These are phyloP conservation scores for Neopestalotiopsis rosae DNA, from an alignment of 2,329 filamentous ascomycete species.

Conservation along the genomic window DNA sequence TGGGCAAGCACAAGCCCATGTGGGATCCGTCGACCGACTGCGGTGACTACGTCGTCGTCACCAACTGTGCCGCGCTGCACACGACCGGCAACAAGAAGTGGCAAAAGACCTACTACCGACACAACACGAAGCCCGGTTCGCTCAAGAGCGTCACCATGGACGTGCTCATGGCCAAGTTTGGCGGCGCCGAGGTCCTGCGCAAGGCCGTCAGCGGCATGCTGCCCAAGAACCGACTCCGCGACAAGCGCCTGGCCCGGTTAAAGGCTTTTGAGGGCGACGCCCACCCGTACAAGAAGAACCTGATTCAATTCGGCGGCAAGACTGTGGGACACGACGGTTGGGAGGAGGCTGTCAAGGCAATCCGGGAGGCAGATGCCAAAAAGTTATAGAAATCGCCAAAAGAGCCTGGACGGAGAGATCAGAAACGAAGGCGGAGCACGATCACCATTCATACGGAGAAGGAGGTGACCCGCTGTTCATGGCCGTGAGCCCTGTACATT, in stretches of 20 bases:
- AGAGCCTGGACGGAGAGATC: neutral
- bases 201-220: constrained; percentile 96
- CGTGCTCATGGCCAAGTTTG: constrained; percentile 86
- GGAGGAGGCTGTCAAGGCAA: constrained; percentile 55
- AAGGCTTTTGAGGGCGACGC: constrained; percentile 95
- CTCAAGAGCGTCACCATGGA: constrained; percentile 94
- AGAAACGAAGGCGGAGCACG: neutral
- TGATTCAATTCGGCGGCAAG: constrained; percentile 73
- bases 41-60: constrained; percentile 97
- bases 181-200: constrained; percentile 87
- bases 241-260: constrained; percentile 83
- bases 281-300: constrained; percentile 90
- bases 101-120: constrained; percentile 95
- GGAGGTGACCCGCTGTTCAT: neutral
- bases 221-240: constrained; percentile 92
- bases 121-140: constrained; percentile 88
- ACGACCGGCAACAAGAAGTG: constrained; percentile 90
- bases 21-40: constrained; percentile 98
- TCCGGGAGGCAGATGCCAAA: constrained; percentile 54
- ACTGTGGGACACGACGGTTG: constrained; percentile 59
- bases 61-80: constrained; percentile 84
- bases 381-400: constrained; percentile 50
- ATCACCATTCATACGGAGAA: neutral
- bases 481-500: constrained; percentile 9
- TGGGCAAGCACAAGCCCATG: constrained; percentile 99